A percentile compares a stretch with the other conserved stretches of the same genome.
These are phyloP conservation scores for Durusdinium trenchii DNA, from an alignment of 73 alveolate species.

Conservation along the genomic window DNA sequence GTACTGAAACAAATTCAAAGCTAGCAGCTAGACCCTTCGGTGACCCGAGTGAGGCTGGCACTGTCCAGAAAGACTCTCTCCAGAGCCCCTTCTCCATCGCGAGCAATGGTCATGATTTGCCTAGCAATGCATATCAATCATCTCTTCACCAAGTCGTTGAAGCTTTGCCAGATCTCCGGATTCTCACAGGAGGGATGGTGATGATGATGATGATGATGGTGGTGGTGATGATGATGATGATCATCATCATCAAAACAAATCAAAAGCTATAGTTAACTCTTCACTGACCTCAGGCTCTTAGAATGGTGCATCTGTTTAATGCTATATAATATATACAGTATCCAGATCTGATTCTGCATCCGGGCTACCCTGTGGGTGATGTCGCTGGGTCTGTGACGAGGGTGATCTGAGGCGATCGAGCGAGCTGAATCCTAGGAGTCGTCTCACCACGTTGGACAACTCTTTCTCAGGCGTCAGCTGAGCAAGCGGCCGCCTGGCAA, in stretches of 20 bases:
- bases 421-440: too few relatives aligned
- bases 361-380: conserved; percentile 71
- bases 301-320: too few relatives aligned
- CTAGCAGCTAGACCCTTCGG: background rate
- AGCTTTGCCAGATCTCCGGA: too few relatives aligned
- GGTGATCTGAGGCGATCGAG: conserved; percentile 7
- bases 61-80: conserved; percentile 54
- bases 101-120: conserved; percentile 82
- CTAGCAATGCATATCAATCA: background rate
- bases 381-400: conserved; percentile 54
- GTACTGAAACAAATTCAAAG: background rate
- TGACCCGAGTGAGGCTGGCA: background rate
- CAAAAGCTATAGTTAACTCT: too few relatives aligned
- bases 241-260: too few relatives aligned
- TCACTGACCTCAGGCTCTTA: too few relatives aligned
- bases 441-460: too few relatives aligned
- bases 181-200: too few relatives aligned
- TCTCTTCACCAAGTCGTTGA: background rate
- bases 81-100: conserved; percentile 75
- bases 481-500: conserved; percentile 28
- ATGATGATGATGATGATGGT: too few relatives aligned
- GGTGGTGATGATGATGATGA: too few relatives aligned
- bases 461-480: background rate
- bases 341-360: background rate
- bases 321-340: too few relatives aligned